Conservation (phyloP, 148 eudicot species). For the Talinum fruticosum region DNA sequence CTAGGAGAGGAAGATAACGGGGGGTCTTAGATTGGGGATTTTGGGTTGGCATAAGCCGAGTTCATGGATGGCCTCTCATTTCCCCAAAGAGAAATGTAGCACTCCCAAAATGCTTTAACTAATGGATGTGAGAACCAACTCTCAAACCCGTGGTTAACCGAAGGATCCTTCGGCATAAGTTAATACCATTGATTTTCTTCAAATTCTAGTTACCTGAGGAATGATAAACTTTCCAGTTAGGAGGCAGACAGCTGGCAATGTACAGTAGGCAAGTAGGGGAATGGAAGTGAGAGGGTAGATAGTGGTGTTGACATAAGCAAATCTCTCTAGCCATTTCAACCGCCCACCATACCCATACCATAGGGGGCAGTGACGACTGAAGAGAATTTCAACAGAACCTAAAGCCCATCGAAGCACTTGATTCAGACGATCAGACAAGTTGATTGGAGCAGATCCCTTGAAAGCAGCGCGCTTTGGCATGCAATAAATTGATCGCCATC, state of each 20-base stretch:
- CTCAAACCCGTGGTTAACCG: too few species aligned
- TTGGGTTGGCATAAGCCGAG: too few species aligned
- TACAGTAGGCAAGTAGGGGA: constrained; percentile 66
- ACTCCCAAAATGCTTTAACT: too few species aligned
- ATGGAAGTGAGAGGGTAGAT: constrained; percentile 68
- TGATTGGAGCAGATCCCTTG: constrained; percentile 80
- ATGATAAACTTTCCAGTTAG: constrained; percentile 70
- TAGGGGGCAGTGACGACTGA: constrained; percentile 76
- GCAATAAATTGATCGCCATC: constrained; percentile 76
- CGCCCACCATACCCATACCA: constrained; percentile 71
- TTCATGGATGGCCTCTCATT: too few species aligned
- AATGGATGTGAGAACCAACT: too few species aligned
- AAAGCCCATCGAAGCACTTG: constrained; percentile 82
- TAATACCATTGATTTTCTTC: neutral
- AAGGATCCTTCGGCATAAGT: neutral
- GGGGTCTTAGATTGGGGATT: too few species aligned
- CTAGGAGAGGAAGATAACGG: too few species aligned
- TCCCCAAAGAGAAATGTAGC: too few species aligned
- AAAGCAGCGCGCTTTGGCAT: constrained; percentile 74
- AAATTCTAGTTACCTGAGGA: constrained; percentile 47
- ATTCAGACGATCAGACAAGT: constrained; percentile 74
- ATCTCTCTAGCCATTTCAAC: constrained; percentile 60
- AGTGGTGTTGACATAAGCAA: constrained; percentile 65
- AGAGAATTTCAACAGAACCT: constrained; percentile 71
- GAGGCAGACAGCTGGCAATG: constrained; percentile 69